Percentiles rank a stretch among this genome's conserved stretches.
Conservation (phyloP, 768 basidiomycete genomes). For the Xerocomus spinulosus region DNA sequence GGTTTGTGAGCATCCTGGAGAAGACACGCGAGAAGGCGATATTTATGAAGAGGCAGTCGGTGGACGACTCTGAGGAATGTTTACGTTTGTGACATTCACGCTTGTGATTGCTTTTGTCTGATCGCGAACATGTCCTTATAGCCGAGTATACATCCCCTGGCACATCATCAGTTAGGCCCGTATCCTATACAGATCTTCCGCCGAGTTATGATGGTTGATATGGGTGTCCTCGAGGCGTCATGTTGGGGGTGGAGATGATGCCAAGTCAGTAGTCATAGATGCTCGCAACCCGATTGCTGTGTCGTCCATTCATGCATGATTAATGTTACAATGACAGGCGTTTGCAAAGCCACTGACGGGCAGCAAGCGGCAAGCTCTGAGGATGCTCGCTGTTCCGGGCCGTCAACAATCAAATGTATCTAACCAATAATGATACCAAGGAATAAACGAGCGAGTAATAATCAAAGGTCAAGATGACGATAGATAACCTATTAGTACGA, state of each 20-base stretch:
- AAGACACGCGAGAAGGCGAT: slow-evolving; percentile 73
- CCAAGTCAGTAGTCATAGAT: neutral
- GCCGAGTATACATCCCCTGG: slow-evolving; percentile 29
- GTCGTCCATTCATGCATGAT: too few species aligned
- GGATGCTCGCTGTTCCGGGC: too few species aligned
- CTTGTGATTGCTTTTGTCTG: neutral
- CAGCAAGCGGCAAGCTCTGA: too few species aligned
- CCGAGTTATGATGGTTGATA: slow-evolving; percentile 27
- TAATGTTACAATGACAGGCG: too few species aligned
- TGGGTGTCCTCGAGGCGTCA: neutral
- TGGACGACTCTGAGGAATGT: slow-evolving; percentile 33
- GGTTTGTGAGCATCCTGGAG: slow-evolving; percentile 67
- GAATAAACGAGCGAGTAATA: slow-evolving; percentile 5
- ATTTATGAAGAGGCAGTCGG: slow-evolving; percentile 62
- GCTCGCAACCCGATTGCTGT: too few species aligned
- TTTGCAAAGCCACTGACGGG: too few species aligned
- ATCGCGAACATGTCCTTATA: slow-evolving; percentile 5
- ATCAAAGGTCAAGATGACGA: neutral
- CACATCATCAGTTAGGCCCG: slow-evolving; percentile 15
- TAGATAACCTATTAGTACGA: slow-evolving; percentile 7
- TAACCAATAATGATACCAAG: slow-evolving; percentile 15
- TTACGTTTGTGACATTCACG: slow-evolving; percentile 23
- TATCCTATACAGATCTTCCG: slow-evolving; percentile 24
- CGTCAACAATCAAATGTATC: too few species aligned
- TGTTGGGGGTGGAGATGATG: neutral